Evolutionary conservation across 2,329 filamentous ascomycete species (phyloP), one percentile per base, ranked within the genome.

Genomic region (Dothidotthia symphoricarpi): DNA sequence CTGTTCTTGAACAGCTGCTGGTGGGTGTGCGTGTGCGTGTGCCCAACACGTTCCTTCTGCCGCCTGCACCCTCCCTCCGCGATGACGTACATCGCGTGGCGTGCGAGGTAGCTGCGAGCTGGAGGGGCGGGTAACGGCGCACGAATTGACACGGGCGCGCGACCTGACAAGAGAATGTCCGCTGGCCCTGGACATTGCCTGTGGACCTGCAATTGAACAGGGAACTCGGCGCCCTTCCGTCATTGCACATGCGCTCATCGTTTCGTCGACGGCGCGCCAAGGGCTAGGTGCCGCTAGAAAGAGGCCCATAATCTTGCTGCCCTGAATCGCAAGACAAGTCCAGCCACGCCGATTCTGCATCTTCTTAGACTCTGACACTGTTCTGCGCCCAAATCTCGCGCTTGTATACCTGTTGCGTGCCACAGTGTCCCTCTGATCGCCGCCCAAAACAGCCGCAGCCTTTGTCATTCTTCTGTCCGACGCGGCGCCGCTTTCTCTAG

Each of bases 401-500:
- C 37, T 30, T 39, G 45, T 41, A 37, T 43, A 45, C 44, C n/a
- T n/a, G n/a, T n/a, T 36, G 35, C 34, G 45, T 30, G 31, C 42
- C 41, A 45, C 51, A 45, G 42, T 43, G 45, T 45, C 43, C 45
- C 38, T 31, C 25, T 30, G 27, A 25, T 38, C 31, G 44, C 28
- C 37, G 41, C 31, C 41, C 28, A 16, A 31, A 31, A 29, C 31
- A 15, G 11, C 24, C 25, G 34, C 24, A 29, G 41, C 25, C 13
- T 30, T 28, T 29, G 39, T 35, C 28, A 12, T 27, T 16, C 28
- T 28, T 31, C 41, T 41, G 42, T 43, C 44, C 49, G 49, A 47
- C 33, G 52, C 58, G 52, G 51, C 49, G 53, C 49, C 45, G 39
- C 43, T 42, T 44, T 39, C 42, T 43, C 51, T 50, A 53, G 46